A percentile compares a stretch with the other conserved stretches of the same genome.
These are phyloP conservation scores for Pseudogymnoascus sp. DNA, from an alignment of 2,329 filamentous ascomycete species.

Conservation along the genomic window DNA sequence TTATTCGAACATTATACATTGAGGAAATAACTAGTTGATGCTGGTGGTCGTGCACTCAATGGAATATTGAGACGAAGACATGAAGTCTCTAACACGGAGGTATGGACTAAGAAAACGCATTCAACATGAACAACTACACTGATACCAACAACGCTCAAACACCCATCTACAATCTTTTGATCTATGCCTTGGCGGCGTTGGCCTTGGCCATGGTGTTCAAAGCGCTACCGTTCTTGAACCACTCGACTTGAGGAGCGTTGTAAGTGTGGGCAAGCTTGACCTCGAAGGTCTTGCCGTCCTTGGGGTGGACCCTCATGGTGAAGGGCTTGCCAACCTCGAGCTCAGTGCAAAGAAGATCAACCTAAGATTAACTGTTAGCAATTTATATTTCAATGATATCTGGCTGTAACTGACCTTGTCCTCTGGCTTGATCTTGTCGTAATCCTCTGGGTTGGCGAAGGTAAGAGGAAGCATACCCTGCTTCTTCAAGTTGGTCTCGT, in stretches of 20 bases:
- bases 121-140: conserved; percentile 15
- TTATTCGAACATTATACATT: conserved; percentile 13
- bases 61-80: conserved; percentile 12
- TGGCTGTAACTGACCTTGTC: conserved; percentile 58
- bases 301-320: conserved; percentile 86
- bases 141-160: conserved; percentile 14
- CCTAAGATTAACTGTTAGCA: conserved; percentile 31
- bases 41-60: conserved; percentile 4
- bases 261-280: conserved; percentile 88
- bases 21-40: conserved; percentile 12
- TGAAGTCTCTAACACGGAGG: conserved; percentile 12
- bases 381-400: not conserved
- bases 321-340: conserved; percentile 88
- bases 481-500: conserved; percentile 99
- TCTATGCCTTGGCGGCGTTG: conserved; percentile 17
- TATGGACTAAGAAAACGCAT: conserved; percentile 14
- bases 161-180: conserved; percentile 9
- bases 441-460: conserved; percentile 90
- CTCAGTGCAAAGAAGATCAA: conserved; percentile 84
- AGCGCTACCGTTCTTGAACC: conserved; percentile 97
- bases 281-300: conserved; percentile 75
- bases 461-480: conserved; percentile 99
- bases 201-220: conserved; percentile 97
- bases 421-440: conserved; percentile 90
- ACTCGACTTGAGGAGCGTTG: conserved; percentile 96